Evolutionary conservation across 192 early-diverging fungal genomes (phyloP), one percentile per base, ranked within the genome.

Genomic region (Haplosporangium gracile): DNA sequence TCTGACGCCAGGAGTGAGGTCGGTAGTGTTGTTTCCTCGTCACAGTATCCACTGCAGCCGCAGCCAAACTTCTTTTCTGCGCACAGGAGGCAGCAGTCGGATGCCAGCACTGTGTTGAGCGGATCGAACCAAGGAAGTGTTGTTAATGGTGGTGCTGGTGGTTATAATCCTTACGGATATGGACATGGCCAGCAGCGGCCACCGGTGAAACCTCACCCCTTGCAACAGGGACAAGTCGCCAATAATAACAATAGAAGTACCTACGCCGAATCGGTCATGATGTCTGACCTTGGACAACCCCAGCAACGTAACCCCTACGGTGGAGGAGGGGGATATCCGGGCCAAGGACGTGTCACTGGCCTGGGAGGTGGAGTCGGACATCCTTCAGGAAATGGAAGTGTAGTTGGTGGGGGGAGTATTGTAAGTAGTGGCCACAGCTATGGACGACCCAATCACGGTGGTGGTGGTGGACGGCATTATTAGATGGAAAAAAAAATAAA

Each of bases 91-190:
- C 84, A 86, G 20, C 75, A 76, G 0, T 86, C 84, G 1, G 84
- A 86, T 24, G 81, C 79, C 0, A 86, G 84, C n/a, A 81, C 79
- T 2, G 83, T 86, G 0, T 42, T 86, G 63, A 86, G 84, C 72
- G 84, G 84, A 2, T 86, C 84, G 22, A 86, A 86, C 15, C 84
- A 81, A 13, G 84, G 84, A 49, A 86, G 84, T 70, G 84, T 86
- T 1, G 84, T 81, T 2, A 26, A 76, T 9, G 84, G 84, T 15
- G 26, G 13, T 49, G 42, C 42, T 43, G 47, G 47, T 51, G 49
- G 49, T 5, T 51, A 51, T 51, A 51, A 51, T 51, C 49, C 2
- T 20, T 51, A 43, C 10, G 42, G 42, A 43, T 5, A 51, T 51
- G 47, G 47, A 16, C 15, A 49, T 49, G 49, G 49, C 18, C 49